A percentile compares a stretch with the other conserved stretches of the same genome.
Evolutionary conservation across 2,329 filamentous ascomycete genomes (phyloP).

Genomic region (Rasamsonia emersonii): DNA sequence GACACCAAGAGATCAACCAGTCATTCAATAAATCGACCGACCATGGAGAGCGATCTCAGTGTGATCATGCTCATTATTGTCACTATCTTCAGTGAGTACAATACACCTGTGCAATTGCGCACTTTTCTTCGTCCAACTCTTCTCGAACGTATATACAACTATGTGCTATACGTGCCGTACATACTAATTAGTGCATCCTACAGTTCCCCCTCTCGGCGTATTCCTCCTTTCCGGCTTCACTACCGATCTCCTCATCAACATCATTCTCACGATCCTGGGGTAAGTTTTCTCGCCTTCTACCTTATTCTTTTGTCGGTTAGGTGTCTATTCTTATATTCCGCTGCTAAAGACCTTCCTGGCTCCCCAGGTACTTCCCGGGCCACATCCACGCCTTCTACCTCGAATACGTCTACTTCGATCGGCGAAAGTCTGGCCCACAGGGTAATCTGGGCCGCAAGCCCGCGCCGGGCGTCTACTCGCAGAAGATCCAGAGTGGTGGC

Average conservation of each 20-base stretch:
- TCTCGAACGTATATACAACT: background rate
- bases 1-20: too few relatives aligned
- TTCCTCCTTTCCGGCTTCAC: slow-evolving; percentile 58
- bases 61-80: slow-evolving; percentile 30
- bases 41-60: background rate
- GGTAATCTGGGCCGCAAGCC: slow-evolving; percentile 13
- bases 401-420: slow-evolving; percentile 75
- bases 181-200: background rate
- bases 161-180: background rate
- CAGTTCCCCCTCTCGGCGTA: slow-evolving; percentile 60
- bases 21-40: too few relatives aligned
- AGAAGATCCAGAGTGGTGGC: slow-evolving; percentile 31
- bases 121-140: background rate
- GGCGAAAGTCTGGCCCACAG: slow-evolving; percentile 30
- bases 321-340: background rate
- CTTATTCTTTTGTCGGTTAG: background rate
- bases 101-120: too few relatives aligned
- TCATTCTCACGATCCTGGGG: slow-evolving; percentile 58
- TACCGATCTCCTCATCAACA: slow-evolving; percentile 57
- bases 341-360: background rate
- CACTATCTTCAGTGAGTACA: slow-evolving; percentile 40
- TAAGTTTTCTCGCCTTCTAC: slow-evolving; percentile 22
- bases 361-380: slow-evolving; percentile 59
- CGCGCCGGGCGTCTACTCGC: slow-evolving; percentile 33
- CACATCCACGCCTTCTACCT: slow-evolving; percentile 75